Base-by-base conservation (phyloP, 2,329 filamentous ascomycete species). In the Penicillium carneum region DNA sequence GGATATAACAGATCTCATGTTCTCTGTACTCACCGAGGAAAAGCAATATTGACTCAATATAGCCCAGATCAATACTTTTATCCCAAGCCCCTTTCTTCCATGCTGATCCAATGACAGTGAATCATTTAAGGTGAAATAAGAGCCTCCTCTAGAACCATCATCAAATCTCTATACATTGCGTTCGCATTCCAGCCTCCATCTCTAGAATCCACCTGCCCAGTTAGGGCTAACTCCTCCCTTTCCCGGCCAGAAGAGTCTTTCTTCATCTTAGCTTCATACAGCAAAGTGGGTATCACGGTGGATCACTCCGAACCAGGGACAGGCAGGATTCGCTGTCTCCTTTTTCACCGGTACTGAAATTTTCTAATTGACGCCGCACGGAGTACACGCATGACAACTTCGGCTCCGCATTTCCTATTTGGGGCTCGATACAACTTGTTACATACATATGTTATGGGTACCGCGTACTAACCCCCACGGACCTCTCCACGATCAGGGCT, bases 211-310 rank as follows among this genome's bases (percentile, higher is more conserved):
- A 63, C 45, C 45, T 51, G 39, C 57, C 59, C 34, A 29, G 29
- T 66, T 49, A 39, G 54, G 61, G 56, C 49, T 45, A 49, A 36
- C 6, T 48, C 20, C 46, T 46, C 50, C 45, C 23, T 33, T 11
- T 31, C 2, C 26, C 29, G 57, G 57, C 43, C 47, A 61, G 48
- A 61, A 39, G 48, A 51, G 49, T 33, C 46, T 63, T 63, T 46
- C 52, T 64, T 61, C 58, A 69, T 69, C 62, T 68, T 62, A 69
- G 62, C 62, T 67, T 53, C 53, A 41, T 58, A 38, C 36, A 33
- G 48, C 8, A 18, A 48, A 26, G 48, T 52, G 59, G 62, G 52
- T 54, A 38, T 54, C 20, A 10, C 20, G 29, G 65, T 69, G 66
- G 66, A 57, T 51, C 62, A 29, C 11, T 34, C 41, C 48, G n/a